Base-by-base conservation (phyloP, 2,329 filamentous ascomycete genomes). In the Mollisia scopiformis region DNA sequence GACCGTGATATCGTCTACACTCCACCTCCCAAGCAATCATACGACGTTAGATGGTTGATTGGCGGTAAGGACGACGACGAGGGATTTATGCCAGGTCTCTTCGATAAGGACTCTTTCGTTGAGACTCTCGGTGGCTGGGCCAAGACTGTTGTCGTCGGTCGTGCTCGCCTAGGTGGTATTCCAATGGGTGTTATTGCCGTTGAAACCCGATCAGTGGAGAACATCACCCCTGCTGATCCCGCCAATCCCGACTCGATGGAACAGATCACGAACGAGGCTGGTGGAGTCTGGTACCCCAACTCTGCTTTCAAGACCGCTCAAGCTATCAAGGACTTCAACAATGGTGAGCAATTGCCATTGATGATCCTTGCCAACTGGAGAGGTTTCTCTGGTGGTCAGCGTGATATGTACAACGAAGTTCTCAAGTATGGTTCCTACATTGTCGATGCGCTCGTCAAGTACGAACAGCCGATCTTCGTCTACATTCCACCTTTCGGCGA, bases 301-400 rank as follows among this genome's bases (percentile, higher is more conserved):
- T 98, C 94, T 11, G 95, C 95, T 25, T 99, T 94, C 88, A 99
- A 99, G 90, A 99, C 95, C 64, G 95, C 95, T 2, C 95, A 99
- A 79, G 95, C 95, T 59, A 96, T 99, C 81, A 93, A 90, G 73
- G 95, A 99, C 82, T 99, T 99, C 87, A 99, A 99, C 87, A 88
- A 96, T 68, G 95, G 95, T 76, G 95, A 99, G 81, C 95, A 99
- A 82, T 84, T 99, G 74, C 95, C 95, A 59, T 82, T 99, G 68
- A 98, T 99, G 93, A 99, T 99, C 75, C 88, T 99, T 66, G 95
- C 95, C 79, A 99, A 99, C 85, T 99, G 95, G 95, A 90, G 95
- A 88, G 95, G 95, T 83, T 99, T 99, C 92, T 99, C 95, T 69
- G 95, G 95, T 82, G 95, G 95, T 67, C 95, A 99, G 81, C 92